Evolutionary conservation across 495 filamentous ascomycete species (phyloP).

Genomic region (Neurospora tetraspora): DNA sequence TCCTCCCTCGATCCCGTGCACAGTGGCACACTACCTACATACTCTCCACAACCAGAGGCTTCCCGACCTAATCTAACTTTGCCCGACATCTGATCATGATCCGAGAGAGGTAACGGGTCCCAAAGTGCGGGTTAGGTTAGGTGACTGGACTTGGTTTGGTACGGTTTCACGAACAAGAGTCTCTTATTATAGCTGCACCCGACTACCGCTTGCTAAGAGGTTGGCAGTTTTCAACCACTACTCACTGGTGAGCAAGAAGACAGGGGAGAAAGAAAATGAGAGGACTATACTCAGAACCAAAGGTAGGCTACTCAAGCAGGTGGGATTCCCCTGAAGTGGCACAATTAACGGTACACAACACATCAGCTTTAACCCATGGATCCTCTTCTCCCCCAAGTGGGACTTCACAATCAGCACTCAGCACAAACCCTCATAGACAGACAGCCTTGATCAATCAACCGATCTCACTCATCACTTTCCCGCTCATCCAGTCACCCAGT

Average conservation of each 20-base stretch:
- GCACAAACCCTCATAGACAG: not conserved
- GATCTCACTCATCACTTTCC: not conserved
- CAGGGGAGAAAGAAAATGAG: not conserved
- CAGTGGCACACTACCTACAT: not conserved
- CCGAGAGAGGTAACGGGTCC: not conserved
- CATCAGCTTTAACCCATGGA: not conserved
- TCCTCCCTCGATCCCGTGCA: not conserved
- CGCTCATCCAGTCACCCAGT: conserved; percentile 1
- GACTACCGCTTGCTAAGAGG: not conserved
- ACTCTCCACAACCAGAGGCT: not conserved
- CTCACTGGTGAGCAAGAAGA: not conserved
- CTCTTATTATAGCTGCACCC: not conserved
- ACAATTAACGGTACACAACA: not conserved
- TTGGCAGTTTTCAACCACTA: not conserved
- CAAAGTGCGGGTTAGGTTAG: not conserved
- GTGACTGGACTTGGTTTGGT: not conserved
- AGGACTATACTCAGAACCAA: not conserved
- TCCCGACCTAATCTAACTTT: not conserved
- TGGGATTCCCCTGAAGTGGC: not conserved
- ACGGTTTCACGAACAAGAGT: not conserved
- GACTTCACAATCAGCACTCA: not conserved
- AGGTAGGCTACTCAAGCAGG: not conserved
- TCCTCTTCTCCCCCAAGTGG: not conserved
- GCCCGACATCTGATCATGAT: not conserved
- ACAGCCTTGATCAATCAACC: not conserved